Conservation (phyloP, 1,284 basidiomycete genomes). For the Marasmius oreades region DNA sequence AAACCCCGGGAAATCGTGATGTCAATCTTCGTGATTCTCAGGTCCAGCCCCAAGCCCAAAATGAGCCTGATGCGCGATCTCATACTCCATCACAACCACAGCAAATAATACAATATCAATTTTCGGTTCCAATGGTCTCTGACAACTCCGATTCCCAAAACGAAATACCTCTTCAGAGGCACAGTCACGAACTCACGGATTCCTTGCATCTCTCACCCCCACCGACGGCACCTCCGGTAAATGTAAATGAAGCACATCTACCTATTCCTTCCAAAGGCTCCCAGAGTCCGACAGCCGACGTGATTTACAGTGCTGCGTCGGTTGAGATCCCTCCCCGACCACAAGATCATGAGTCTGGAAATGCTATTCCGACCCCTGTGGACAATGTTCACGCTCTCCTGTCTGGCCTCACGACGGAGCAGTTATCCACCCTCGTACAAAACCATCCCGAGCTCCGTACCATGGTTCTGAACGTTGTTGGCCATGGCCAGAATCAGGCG, state of each 20-base stretch:
- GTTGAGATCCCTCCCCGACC: neutral
- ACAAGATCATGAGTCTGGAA: neutral
- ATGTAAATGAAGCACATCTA: neutral
- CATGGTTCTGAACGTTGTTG: slow-evolving; percentile 29
- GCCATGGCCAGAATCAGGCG: neutral
- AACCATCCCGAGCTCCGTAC: slow-evolving; percentile 33
- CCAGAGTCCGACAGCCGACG: too few species aligned
- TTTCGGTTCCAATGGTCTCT: neutral
- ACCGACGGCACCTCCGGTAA: neutral
- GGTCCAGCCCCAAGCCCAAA: neutral
- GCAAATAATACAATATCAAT: neutral
- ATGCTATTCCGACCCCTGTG: neutral
- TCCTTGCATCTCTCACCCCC: neutral
- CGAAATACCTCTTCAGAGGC: neutral
- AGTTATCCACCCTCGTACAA: slow-evolving; percentile 31
- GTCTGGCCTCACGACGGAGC: slow-evolving; percentile 28
- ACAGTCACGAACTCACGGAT: neutral
- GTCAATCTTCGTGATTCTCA: neutral
- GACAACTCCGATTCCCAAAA: neutral
- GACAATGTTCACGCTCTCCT: slow-evolving; percentile 22
- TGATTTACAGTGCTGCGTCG: neutral
- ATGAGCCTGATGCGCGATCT: neutral
- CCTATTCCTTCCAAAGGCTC: neutral
- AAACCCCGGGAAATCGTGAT: neutral
- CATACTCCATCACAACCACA: neutral